Evolutionary conservation across 2,329 filamentous ascomycete genomes (phyloP).

Genomic region (Fusarium secorum): DNA sequence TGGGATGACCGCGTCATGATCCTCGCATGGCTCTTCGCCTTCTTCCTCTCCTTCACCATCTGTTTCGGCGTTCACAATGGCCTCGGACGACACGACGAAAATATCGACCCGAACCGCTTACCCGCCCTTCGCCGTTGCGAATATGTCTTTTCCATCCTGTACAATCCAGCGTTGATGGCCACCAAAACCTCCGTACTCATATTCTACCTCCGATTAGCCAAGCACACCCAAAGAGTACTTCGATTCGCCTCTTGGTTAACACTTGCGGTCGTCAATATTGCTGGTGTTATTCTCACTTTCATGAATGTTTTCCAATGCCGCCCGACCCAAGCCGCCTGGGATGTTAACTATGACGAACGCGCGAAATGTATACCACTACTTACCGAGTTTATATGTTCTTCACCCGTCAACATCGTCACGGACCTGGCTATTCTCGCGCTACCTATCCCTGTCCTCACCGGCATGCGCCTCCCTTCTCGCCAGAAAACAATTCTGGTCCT

Average conservation of each 20-base stretch:
- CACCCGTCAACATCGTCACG: slow-evolving; percentile 90
- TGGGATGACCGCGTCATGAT: slow-evolving; percentile 86
- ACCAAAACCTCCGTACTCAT: slow-evolving; percentile 92
- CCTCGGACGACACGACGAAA: slow-evolving; percentile 70
- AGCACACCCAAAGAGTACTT: slow-evolving; percentile 78
- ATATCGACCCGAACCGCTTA: slow-evolving; percentile 63
- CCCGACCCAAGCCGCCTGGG: slow-evolving; percentile 76
- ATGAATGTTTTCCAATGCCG: slow-evolving; percentile 88
- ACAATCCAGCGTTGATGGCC: slow-evolving; percentile 90
- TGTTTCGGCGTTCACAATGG: slow-evolving; percentile 70
- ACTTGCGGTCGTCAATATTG: slow-evolving; percentile 78
- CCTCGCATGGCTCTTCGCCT: slow-evolving; percentile 76
- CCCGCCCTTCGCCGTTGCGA: slow-evolving; percentile 63
- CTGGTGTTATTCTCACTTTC: slow-evolving; percentile 80
- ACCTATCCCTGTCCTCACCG: slow-evolving; percentile 86
- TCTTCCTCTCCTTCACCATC: slow-evolving; percentile 73
- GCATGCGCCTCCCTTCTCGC: slow-evolving; percentile 82
- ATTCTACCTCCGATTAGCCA: slow-evolving; percentile 86
- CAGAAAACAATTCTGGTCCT: slow-evolving; percentile 89
- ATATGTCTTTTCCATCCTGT: slow-evolving; percentile 69
- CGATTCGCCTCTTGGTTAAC: slow-evolving; percentile 84
- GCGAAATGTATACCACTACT: slow-evolving; percentile 63
- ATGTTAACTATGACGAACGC: slow-evolving; percentile 45
- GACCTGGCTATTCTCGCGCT: slow-evolving; percentile 87
- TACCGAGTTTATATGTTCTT: slow-evolving; percentile 74